Evolutionary conservation across 2,329 filamentous ascomycete species (phyloP), one percentile per base, ranked within the genome.

Genomic region (Paecilomyces variotii): DNA sequence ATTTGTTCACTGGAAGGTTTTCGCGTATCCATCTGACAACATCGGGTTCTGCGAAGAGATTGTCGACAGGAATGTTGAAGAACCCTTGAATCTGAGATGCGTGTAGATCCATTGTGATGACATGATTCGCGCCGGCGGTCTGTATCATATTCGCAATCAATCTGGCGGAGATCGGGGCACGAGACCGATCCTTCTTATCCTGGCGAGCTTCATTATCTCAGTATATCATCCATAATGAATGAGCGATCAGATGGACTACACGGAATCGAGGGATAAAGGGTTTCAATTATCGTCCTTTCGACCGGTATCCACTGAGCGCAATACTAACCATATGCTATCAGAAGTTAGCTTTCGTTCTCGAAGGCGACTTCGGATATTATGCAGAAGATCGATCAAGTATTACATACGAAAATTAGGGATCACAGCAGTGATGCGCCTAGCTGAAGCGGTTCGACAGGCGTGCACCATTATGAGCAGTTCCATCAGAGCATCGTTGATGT

Each of bases 391-490:
- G 39, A 19, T 24, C 39, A 45, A 7, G 39, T 4, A 9, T 24
- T 14, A 24, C 39, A n/a, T 45, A 45, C 92, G 92, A 77, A 96
- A 97, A 77, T 96, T 97, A 65, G 93, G 93, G 56, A 97, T 89
- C 63, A 97, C 90, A 63, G 91, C 93, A 25, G 93, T 97, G 77
- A 97, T 96, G 64, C 93, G 89, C 64, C 92, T 87, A 11, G 93
- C 93, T 35, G 87, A 89, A 51, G 88, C 88, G 26, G 87, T 90
- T 74, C 90, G 88, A 81, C 93, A 97, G 63, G 93, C 93, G 72
- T 96, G 95, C 76, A 97, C 95, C 87, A 97, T 96, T 78, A 97
- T 97, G 65, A 97, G 84, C 35, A 97, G 84, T 77, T 99, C 93
- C 93, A 99, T 97, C 60, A 99, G 84, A 55, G 91, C 91, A 74